Conservation (phyloP, 768 basidiomycete species). For the Boletales sp. region DNA sequence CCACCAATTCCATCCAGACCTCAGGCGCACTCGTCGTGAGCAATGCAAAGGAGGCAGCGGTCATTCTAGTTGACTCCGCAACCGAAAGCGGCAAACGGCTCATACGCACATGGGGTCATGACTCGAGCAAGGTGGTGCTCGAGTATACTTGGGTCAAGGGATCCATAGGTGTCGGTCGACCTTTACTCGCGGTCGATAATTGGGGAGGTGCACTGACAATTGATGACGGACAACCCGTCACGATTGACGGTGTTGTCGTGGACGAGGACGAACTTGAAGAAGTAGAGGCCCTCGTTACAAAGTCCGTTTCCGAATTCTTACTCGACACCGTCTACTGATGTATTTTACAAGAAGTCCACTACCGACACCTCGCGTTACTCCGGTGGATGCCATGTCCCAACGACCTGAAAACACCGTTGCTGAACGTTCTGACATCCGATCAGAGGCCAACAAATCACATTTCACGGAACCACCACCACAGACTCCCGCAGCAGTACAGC, state of each 20-base stretch:
- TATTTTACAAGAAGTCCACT: slow-evolving; percentile 48
- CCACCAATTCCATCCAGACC: slow-evolving; percentile 37
- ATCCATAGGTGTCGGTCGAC: slow-evolving; percentile 41
- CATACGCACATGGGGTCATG: slow-evolving; percentile 55
- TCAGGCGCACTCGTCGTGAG: slow-evolving; percentile 52
- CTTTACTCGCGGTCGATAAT: slow-evolving; percentile 44
- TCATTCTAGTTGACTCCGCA: slow-evolving; percentile 58
- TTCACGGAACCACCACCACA: neutral
- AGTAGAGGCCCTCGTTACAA: slow-evolving; percentile 35
- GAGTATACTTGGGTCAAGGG: slow-evolving; percentile 50
- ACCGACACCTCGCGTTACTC: slow-evolving; percentile 61
- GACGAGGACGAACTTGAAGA: slow-evolving; percentile 37
- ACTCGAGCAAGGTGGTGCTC: slow-evolving; percentile 47
- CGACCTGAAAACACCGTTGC: slow-evolving; percentile 1
- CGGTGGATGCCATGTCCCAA: slow-evolving; percentile 33
- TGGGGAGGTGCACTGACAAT: slow-evolving; percentile 46
- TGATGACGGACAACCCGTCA: slow-evolving; percentile 33
- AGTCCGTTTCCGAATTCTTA: slow-evolving; percentile 38
- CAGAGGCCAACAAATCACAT: neutral
- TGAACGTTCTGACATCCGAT: neutral
- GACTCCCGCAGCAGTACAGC: neutral
- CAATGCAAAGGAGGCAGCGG: slow-evolving; percentile 48
- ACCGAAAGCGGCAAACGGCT: slow-evolving; percentile 52
- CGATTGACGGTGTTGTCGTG: slow-evolving; percentile 31
- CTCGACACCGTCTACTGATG: slow-evolving; percentile 14